A percentile compares a stretch with the other conserved stretches of the same genome.
These are phyloP conservation scores for Lagerstroemia speciosa DNA, from an alignment of 345 rosid species.

Conservation along the genomic window DNA sequence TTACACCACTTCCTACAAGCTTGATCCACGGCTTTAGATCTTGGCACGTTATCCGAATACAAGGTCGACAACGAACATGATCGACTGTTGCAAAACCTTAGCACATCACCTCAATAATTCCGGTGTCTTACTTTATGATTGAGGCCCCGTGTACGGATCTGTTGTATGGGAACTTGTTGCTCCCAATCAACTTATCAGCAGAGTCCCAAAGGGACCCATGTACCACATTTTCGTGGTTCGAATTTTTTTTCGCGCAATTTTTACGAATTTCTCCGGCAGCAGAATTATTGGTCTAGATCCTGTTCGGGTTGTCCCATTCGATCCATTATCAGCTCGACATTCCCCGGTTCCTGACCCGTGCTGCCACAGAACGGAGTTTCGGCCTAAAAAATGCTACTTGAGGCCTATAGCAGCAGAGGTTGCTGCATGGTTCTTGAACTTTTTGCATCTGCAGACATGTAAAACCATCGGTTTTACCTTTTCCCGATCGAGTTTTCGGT, in stretches of 20 bases:
- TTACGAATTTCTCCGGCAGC: background rate
- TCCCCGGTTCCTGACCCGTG: background rate
- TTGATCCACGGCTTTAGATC: background rate
- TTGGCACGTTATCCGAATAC: background rate
- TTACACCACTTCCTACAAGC: background rate
- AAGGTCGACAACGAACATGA: background rate
- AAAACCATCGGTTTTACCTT: constrained; percentile 8
- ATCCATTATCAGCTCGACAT: constrained; percentile 3
- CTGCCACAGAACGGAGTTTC: too few species aligned
- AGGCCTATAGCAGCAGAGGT: constrained; percentile 26
- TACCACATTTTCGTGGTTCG: constrained; percentile 3
- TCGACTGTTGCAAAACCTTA: background rate
- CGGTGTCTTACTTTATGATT: constrained; percentile 7
- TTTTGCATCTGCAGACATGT: constrained; percentile 32
- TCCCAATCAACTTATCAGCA: background rate
- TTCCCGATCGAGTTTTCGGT: background rate
- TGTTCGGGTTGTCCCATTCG: background rate
- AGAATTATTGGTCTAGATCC: background rate
- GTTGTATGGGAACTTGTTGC: background rate
- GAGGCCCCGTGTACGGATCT: constrained; percentile 2
- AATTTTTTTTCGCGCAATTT: background rate
- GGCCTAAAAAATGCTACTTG: constrained; percentile 21
- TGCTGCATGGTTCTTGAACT: constrained; percentile 31
- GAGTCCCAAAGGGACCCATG: constrained; percentile 10
- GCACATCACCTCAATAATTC: background rate